Evolutionary conservation across 2,329 filamentous ascomycete genomes (phyloP).

Genomic region (Cytospora leucostoma): DNA sequence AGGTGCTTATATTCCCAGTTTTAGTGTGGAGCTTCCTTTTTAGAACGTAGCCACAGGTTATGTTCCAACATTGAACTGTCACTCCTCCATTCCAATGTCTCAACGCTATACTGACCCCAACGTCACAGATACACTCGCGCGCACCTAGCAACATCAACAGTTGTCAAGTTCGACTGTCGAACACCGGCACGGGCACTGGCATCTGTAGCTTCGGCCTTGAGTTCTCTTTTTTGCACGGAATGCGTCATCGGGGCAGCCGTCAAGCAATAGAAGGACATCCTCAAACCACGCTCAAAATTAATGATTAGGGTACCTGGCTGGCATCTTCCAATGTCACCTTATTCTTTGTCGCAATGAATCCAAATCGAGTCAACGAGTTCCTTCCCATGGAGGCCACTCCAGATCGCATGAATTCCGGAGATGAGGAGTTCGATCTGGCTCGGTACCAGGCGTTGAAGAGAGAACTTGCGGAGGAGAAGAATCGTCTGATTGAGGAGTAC

Average conservation of each 20-base stretch:
- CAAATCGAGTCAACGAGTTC: conserved; percentile 23
- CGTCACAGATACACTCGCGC: not conserved
- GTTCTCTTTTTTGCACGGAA: not conserved
- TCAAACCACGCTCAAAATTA: not conserved
- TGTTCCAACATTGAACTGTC: not conserved
- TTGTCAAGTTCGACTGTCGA: not conserved
- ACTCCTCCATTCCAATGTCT: not conserved
- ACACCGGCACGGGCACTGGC: not conserved
- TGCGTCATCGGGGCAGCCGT: not conserved
- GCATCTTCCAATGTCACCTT: not conserved
- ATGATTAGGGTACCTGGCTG: not conserved
- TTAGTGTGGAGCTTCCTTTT: too few relatives aligned
- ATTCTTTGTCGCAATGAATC: conserved; percentile 14
- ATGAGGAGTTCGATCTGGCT: conserved; percentile 24
- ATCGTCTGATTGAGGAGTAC: conserved; percentile 19
- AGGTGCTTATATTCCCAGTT: too few relatives aligned
- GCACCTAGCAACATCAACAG: not conserved
- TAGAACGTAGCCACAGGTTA: not conserved
- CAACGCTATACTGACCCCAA: not conserved
- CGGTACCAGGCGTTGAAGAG: conserved; percentile 20
- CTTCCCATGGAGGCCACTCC: conserved; percentile 5
- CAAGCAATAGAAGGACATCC: not conserved
- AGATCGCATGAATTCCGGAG: conserved; percentile 3
- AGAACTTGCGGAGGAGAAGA: conserved; percentile 24
- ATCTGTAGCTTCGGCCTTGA: not conserved